Evolutionary conservation across 2,329 filamentous ascomycete species (phyloP), one percentile per base, ranked within the genome.

Genomic region (Cytospora piceicola): DNA sequence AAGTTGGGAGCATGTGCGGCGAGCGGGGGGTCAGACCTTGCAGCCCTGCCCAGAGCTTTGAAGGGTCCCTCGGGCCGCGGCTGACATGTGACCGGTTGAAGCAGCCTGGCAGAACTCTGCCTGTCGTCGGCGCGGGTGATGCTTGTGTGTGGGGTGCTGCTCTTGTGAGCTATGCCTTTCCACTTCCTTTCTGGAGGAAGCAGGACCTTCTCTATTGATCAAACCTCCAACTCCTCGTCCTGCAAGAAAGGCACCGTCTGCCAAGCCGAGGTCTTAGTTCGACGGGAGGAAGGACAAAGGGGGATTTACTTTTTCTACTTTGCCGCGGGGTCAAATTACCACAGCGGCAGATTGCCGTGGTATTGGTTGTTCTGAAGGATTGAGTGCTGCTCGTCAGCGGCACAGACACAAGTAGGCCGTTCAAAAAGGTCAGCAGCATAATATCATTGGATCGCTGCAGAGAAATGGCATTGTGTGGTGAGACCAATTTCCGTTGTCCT

Each of bases 371-470:
- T 57, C 24, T 58, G 63, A 62, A 54, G 58, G 64, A 66, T 66
- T 62, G 60, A 51, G 51, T 49, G 27, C 59, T 34, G 53, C 52
- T 52, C 29, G 27, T n/a, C n/a, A 61, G 46, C 22, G 46, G 27
- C 58, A 29, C 27, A 54, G n/a, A 57, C 46, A 53, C 53, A 24
- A 54, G n/a, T 2, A 52, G 60, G 34, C 56, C 64, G 55, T 60
- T 57, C 46, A 46, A 58, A 52, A 58, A 52, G 64, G 55, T 64
- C 61, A 60, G 56, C 54, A 14, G 39, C 53, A n/a, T 14, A 55
- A 32, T 65, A 36, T 63, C 22, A 67, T 65, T 66, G 66, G 66
- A 39, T 58, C 29, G 32, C n/a, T 24, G 27, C 22, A 30, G 52
- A 30, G 54, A 30, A 65, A 32, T 30, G 24, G 39, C n/a, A 36